Conservation (phyloP, 2,329 filamentous ascomycete genomes). For the Diaporthe sp. region DNA sequence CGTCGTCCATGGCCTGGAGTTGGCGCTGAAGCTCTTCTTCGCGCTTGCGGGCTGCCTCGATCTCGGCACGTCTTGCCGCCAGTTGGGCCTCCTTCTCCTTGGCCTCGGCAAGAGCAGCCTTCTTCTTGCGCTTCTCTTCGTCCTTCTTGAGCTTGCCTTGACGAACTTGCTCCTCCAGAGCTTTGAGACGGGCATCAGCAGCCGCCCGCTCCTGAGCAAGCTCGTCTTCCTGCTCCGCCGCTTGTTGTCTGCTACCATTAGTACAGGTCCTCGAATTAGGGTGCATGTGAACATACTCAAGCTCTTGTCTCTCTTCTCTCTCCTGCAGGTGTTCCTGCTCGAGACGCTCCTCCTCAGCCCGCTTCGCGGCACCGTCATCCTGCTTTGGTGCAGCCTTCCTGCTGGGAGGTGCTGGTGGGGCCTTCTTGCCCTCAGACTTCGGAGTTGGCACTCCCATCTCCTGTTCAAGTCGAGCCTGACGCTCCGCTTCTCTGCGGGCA, state of each 20-base stretch:
- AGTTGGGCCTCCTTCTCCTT: constrained; percentile 91
- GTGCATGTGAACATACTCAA: constrained; percentile 79
- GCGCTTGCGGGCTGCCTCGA: constrained; percentile 90
- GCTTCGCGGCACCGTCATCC: constrained; percentile 68
- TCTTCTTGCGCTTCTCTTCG: constrained; percentile 93
- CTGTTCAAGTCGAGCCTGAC: constrained; percentile 85
- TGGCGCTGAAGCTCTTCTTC: constrained; percentile 92
- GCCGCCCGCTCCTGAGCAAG: constrained; percentile 84
- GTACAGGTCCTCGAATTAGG: constrained; percentile 41
- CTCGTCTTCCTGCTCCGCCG: constrained; percentile 83
- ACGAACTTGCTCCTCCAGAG: constrained; percentile 92
- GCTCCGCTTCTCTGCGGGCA: constrained; percentile 86
- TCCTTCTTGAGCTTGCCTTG: constrained; percentile 96
- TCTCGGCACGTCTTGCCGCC: constrained; percentile 88
- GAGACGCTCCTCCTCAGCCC: constrained; percentile 74
- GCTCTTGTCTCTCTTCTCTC: constrained; percentile 77
- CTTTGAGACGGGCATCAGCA: constrained; percentile 85
- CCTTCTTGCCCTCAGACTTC: constrained; percentile 67
- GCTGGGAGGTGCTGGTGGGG: constrained; percentile 83
- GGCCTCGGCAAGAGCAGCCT: constrained; percentile 87
- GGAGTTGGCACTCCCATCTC: constrained; percentile 76
- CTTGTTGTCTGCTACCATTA: constrained; percentile 74
- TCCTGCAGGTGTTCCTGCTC: constrained; percentile 82
- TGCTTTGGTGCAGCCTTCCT: constrained; percentile 79
- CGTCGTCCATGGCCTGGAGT: constrained; percentile 81